Evolutionary conservation across 192 early-diverging fungal genomes (phyloP), one percentile per base, ranked within the genome.

Genomic region (Backusella liffmaniae): DNA sequence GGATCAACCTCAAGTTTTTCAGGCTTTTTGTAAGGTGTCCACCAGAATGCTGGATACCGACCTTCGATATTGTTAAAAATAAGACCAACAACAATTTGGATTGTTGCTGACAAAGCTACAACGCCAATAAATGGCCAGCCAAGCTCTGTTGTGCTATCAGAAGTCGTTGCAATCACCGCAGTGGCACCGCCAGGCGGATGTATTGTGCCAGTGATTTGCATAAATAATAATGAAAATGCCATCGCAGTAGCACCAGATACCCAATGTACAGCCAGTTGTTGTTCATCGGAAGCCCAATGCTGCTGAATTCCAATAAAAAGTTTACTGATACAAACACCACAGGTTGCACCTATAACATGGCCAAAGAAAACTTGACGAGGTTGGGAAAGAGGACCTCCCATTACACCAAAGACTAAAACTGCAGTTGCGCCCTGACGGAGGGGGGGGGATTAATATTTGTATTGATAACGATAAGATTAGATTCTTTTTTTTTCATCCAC

Each of bases 381-480:
- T 37, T 92, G 90, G 9, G 87, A 81, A 65, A 92, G 71, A 0
- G 90, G 90, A 7, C 89, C 77, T 3, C 90, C 90, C 30, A 90
- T 85, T 5, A 87, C 82, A 67, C 88, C 88, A 78, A 86, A 92
- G 1, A 90, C 56, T n/a, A 92, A 73, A 1, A 92, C 88, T 3
- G 89, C 87, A 13, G 86, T 79, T 13, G 90, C 90, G 51, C 90
- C 90, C 82, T 87, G 77, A 37, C 79, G 77, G 10, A 72, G 75
- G 15, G 66, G 15, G 66, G 66, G 0, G 83, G 69, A 30, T 42
- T 42, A 35, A 15, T 69, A 23, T 32, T 42, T 5, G 56, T 30
- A 36, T 10, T 15, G 29, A 41, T 30, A 46, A 66, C 30, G 36
- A 30, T 36, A 34, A 18, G 39, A 44, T 56, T 37, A 35, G 29